phyloP scores from a whole-genome alignment of 2,329 filamentous ascomycete genomes.

The Bisporella sp. region DNA sequence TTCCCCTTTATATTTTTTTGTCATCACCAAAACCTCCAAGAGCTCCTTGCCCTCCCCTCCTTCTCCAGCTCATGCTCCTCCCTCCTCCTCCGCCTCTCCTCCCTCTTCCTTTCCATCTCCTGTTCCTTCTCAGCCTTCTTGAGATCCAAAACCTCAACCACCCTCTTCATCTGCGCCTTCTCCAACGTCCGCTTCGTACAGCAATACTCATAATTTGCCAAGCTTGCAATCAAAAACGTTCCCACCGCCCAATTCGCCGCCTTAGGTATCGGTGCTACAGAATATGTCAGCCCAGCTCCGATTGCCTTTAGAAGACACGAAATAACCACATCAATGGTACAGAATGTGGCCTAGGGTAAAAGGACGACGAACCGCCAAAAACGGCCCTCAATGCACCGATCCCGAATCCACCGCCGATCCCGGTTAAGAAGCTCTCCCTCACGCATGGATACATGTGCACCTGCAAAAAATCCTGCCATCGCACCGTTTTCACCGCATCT shows the following conservation, averaged over 20 bases:
- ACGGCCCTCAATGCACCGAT: conserved; percentile 69
- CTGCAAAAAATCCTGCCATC: conserved; percentile 60
- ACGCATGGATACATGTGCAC: conserved; percentile 79
- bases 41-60: conserved; percentile 20
- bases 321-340: too few relatives aligned
- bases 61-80: conserved; percentile 34
- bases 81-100: conserved; percentile 35
- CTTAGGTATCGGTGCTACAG: conserved; percentile 50
- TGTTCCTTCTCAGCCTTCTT: conserved; percentile 51
- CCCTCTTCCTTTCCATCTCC: conserved; percentile 31
- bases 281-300: conserved; percentile 1
- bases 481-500: conserved; percentile 62
- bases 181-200: conserved; percentile 68
- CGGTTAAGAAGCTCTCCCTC: conserved; percentile 72
- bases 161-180: conserved; percentile 74
- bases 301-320: background rate
- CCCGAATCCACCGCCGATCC: conserved; percentile 72
- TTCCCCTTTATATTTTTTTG: too few relatives aligned
- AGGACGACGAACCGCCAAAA: conserved; percentile 55
- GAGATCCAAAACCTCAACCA: conserved; percentile 72
- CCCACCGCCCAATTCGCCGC: conserved; percentile 83
- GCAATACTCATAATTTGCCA: conserved; percentile 77
- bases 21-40: conserved; percentile 27
- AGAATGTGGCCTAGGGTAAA: background rate
- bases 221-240: conserved; percentile 62